A percentile compares a stretch with the other conserved stretches of the same genome.
Conservation (phyloP, 2,329 filamentous ascomycete species). For the Arthrobotrys iridis region DNA sequence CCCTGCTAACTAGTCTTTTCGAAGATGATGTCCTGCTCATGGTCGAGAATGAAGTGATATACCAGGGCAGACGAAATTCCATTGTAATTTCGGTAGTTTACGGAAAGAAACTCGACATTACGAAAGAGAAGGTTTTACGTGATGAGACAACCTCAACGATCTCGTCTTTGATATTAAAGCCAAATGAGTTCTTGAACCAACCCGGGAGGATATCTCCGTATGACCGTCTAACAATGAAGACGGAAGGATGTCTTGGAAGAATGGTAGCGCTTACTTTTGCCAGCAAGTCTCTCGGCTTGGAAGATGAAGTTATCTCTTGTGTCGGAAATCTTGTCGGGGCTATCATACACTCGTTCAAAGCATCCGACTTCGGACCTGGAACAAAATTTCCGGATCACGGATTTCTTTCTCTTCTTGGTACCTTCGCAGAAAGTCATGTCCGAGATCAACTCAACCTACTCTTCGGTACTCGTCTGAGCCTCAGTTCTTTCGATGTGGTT, state of each 20-base stretch:
- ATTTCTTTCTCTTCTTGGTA: background rate
- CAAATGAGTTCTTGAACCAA: background rate
- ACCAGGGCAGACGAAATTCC: background rate
- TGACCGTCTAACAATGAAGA: background rate
- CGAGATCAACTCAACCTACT: background rate
- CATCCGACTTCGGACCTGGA: background rate
- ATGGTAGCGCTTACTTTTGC: background rate
- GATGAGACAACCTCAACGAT: background rate
- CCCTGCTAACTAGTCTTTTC: background rate
- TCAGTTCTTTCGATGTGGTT: background rate
- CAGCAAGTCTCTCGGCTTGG: background rate
- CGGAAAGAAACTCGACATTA: background rate
- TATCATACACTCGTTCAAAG: background rate
- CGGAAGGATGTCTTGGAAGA: background rate
- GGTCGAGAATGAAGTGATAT: slow-evolving; percentile 12
- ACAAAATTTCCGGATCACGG: background rate
- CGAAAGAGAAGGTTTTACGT: background rate
- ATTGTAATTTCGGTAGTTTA: background rate
- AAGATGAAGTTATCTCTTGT: background rate
- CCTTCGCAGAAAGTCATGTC: background rate
- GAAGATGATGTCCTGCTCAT: background rate
- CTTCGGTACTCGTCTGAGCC: background rate
- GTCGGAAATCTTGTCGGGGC: background rate
- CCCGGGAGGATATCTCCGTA: background rate
- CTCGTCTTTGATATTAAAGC: background rate